phyloP scores from a whole-genome alignment of 495 filamentous ascomycete genomes.

The Arthonia radiata region DNA sequence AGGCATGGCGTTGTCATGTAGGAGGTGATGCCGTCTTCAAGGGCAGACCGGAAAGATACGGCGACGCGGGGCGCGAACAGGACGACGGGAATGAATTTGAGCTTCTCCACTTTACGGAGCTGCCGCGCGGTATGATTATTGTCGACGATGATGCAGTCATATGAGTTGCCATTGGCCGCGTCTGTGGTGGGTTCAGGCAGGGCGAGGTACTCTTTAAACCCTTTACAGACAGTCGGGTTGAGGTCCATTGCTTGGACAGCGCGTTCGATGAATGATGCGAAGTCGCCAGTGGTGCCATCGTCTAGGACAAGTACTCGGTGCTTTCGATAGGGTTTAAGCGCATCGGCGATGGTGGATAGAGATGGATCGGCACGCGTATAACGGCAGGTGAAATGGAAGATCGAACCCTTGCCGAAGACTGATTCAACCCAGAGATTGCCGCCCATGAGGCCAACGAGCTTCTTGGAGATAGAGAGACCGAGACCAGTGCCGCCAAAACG shows the following conservation, averaged over 20 bases:
- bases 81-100: conserved; percentile 95
- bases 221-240: conserved; percentile 53
- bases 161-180: conserved; percentile 35
- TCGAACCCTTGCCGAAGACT: conserved; percentile 76
- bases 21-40: conserved; percentile 89
- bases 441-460: conserved; percentile 90
- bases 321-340: conserved; percentile 68
- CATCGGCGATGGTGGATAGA: conserved; percentile 52
- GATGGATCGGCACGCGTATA: conserved; percentile 72
- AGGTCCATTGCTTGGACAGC: conserved; percentile 65
- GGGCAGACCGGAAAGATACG: conserved; percentile 77
- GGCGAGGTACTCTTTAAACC: conserved; percentile 25
- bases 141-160: conserved; percentile 95
- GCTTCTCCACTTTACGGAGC: conserved; percentile 67
- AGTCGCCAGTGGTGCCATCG: conserved; percentile 53
- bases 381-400: conserved; percentile 91
- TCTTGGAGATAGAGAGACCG: conserved; percentile 87
- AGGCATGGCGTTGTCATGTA: conserved; percentile 98
- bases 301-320: conserved; percentile 94
- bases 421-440: conserved; percentile 95
- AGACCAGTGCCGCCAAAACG: conserved; percentile 94
- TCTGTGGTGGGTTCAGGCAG: conserved; percentile 23
- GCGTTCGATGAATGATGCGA: conserved; percentile 47
- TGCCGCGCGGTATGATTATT: conserved; percentile 72
- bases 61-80: conserved; percentile 75